Evolutionary conservation across 441 rosid species (phyloP), one percentile per base, ranked within the genome.

Genomic region (Arabidopsis hybrid): DNA sequence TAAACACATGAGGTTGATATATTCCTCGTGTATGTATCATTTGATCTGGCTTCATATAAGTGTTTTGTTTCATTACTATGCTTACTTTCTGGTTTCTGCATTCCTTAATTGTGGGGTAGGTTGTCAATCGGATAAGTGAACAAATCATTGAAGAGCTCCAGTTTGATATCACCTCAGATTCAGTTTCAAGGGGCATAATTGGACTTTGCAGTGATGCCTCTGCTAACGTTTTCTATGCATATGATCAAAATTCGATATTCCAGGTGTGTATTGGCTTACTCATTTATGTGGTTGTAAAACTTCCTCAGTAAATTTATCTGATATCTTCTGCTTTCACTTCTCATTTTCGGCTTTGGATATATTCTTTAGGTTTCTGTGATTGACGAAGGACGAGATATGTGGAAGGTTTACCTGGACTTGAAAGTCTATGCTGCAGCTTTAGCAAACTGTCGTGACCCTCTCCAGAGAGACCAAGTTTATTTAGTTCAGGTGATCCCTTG

Each of bases 351-450:
- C 50, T 73, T 61, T 38, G 72, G 74, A 80, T 73, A 73, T 75
- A 42, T 31, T 32, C 75, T 81, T 5, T 79, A 96, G 99, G 97
- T 96, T 55, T 93, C 99, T 72, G 95, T 96, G 69, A 85, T 82
- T 82, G 98, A 96, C 29, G 99, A 96, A 88, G 92, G 89, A 66
- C 88, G 96, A 67, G 97, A 93, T 82, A 93, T 93, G 99, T 96
- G 99, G 99, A 96, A 90, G 89, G 97, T 96, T 70, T 88, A 96
- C 83, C 86, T 93, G 74, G 93, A 93, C 85, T 84, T 96, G 92
- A 96, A 88, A 80, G 97, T 86, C 66, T 96, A 88, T 84, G 93
- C 97, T 84, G 92, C 99, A 74, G 95, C 97, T 77, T 85, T 96
- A 80, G 97, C 91, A 52, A 89, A 88, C 75, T 90, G 97, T 64